Percentiles rank a stretch among this genome's conserved stretches.
Evolutionary conservation across 139 green algal species (phyloP).

Genomic region (Chlorella sp.): DNA sequence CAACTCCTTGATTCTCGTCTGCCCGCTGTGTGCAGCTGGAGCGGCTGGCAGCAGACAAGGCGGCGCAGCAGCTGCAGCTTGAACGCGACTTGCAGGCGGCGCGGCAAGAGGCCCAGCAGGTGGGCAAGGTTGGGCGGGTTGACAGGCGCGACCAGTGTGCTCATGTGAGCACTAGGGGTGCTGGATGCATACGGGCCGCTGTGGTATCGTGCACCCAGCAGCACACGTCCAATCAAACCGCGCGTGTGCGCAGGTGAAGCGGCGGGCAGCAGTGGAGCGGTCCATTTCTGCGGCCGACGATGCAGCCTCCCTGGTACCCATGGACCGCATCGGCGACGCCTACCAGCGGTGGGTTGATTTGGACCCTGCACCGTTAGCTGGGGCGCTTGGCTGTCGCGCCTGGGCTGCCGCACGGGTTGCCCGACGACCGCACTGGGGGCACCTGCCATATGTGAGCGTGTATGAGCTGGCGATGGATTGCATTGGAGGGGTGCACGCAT

Average conservation of each 20-base stretch:
- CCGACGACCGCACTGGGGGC: not conserved
- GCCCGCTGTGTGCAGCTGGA: slow-evolving; percentile 8
- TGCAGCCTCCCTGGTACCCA: slow-evolving; percentile 71
- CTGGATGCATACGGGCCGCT: too few species aligned
- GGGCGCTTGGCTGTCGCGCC: too few species aligned
- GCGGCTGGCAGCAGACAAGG: slow-evolving; percentile 62
- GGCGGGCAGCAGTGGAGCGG: slow-evolving; percentile 20
- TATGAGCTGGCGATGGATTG: too few species aligned
- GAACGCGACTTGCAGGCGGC: slow-evolving; percentile 69
- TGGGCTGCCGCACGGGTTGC: too few species aligned
- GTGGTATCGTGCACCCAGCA: too few species aligned
- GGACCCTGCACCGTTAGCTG: too few species aligned
- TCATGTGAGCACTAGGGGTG: too few species aligned
- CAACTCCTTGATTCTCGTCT: too few species aligned
- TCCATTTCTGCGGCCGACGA: not conserved
- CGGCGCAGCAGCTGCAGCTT: slow-evolving; percentile 67
- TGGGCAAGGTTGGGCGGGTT: slow-evolving; percentile 18
- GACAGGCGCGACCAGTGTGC: too few species aligned
- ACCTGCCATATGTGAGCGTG: not conserved
- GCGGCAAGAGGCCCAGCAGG: slow-evolving; percentile 48
- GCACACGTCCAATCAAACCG: too few species aligned
- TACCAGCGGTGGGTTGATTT: slow-evolving; percentile 54
- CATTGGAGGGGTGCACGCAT: too few species aligned
- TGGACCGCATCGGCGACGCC: slow-evolving; percentile 74
- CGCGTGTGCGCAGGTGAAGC: slow-evolving; percentile 12